phyloP scores from a whole-genome alignment of 352 stramenopile genomes.

The Phytopythium delawarense region DNA sequence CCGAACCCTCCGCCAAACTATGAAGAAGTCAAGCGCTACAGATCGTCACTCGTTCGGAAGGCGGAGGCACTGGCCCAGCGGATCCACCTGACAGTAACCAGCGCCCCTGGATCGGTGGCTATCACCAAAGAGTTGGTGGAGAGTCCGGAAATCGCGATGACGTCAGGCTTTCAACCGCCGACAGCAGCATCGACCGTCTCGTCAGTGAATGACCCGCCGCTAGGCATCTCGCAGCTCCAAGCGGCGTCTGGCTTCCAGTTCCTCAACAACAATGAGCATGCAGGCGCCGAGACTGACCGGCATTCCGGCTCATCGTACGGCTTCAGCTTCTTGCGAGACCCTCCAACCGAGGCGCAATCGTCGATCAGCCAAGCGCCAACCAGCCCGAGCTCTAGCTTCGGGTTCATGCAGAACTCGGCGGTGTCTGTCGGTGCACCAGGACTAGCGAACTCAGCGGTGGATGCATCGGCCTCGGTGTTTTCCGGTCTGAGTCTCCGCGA shows the following conservation, averaged over 20 bases:
- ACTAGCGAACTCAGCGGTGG: slow-evolving; percentile 4
- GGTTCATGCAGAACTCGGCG: slow-evolving; percentile 16
- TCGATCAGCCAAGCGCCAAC: slow-evolving; percentile 19
- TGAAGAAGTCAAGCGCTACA: slow-evolving; percentile 64
- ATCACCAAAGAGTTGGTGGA: not conserved
- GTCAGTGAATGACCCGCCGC: slow-evolving; percentile 18
- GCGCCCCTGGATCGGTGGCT: slow-evolving; percentile 3
- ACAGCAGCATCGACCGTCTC: slow-evolving; percentile 3
- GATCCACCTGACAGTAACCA: slow-evolving; percentile 49
- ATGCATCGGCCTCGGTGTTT: slow-evolving; percentile 41
- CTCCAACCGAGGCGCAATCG: slow-evolving; percentile 5
- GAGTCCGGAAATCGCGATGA: not conserved
- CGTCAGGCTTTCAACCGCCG: not conserved
- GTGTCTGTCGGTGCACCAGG: slow-evolving; percentile 8
- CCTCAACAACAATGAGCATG: slow-evolving; percentile 28
- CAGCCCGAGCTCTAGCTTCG: slow-evolving; percentile 36
- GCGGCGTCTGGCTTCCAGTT: slow-evolving; percentile 39
- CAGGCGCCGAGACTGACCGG: slow-evolving; percentile 10
- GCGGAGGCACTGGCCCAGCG: slow-evolving; percentile 58
- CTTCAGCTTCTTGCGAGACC: slow-evolving; percentile 38
- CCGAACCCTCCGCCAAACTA: slow-evolving; percentile 58
- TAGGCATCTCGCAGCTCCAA: slow-evolving; percentile 31
- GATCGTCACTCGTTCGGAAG: slow-evolving; percentile 60
- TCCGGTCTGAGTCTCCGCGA: slow-evolving; percentile 46
- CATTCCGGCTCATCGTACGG: slow-evolving; percentile 33